These are phyloP conservation scores for Colletotrichum acutatum DNA, from an alignment of 2,329 filamentous ascomycete species.

Conservation along the genomic window DNA sequence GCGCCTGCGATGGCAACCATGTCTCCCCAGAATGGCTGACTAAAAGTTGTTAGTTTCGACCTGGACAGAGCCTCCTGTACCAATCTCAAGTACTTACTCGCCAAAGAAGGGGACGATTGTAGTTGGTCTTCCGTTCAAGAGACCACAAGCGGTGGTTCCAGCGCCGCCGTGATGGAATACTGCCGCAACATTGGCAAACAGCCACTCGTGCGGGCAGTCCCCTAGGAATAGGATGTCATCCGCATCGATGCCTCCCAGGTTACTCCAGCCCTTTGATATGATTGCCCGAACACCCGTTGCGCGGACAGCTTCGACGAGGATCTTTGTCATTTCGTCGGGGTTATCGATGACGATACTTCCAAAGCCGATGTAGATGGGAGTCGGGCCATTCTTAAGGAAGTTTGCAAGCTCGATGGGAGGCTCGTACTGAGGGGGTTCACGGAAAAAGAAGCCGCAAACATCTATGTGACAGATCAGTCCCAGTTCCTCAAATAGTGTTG, in stretches of 20 bases:
- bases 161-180: conserved; percentile 70
- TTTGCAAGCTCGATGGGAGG: conserved; percentile 63
- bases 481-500: too few species aligned
- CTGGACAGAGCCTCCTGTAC: neutral
- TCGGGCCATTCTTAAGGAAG: conserved; percentile 67
- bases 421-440: conserved; percentile 42
- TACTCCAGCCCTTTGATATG: conserved; percentile 35
- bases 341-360: conserved; percentile 36
- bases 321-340: conserved; percentile 28
- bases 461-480: conserved; percentile 22
- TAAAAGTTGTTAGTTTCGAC: neutral
- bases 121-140: conserved; percentile 61
- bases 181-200: conserved; percentile 63
- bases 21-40: conserved; percentile 56
- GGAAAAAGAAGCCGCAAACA: conserved; percentile 40
- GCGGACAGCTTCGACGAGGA: conserved; percentile 23
- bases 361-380: conserved; percentile 34
- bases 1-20: conserved; percentile 55
- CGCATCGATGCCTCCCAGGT: conserved; percentile 27
- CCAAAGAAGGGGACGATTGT: conserved; percentile 64
- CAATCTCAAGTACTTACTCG: conserved; percentile 38
- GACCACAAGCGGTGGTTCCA: conserved; percentile 65
- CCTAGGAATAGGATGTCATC: conserved; percentile 59
- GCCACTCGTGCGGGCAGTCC: conserved; percentile 66
- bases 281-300: conserved; percentile 30